Evolutionary conservation across 345 rosid genomes (phyloP), one percentile per base, ranked within the genome.

Genomic region (Trapa incisa): DNA sequence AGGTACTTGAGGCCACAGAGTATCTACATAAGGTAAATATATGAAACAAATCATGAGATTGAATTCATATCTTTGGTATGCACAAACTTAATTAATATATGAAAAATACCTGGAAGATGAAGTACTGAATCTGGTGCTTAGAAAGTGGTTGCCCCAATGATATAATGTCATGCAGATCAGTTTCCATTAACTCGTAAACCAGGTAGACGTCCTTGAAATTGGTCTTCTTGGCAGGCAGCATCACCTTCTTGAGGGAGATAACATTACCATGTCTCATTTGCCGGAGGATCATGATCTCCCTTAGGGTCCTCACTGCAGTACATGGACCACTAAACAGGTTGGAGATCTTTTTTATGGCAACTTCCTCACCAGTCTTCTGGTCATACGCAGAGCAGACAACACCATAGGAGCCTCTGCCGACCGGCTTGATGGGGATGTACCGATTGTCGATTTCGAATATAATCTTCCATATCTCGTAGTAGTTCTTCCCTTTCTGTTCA

Each of bases 341-440:
- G 67, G 84, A 81, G 70, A 92, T 89, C 80, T 88, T 92, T 76
- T 92, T 92, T 36, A 93, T 90, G 0, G 98, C 91, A 17, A 90
- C 97, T 74, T 78, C 83, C 76, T 93, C 96, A 33, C 80, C 77
- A 0, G 93, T 89, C 75, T 85, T 89, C 67, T 81, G 73, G 58
- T 92, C 82, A 64, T 87, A 77, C 0, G 98, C 87, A 33, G 97
- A 89, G 68, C 94, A 91, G 16, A 91, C 96, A 39, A 91, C 80
- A 43, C 97, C 97, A 32, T 91, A 91, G 48, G 96, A 87, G 68
- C 97, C 97, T 75, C 83, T 77, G 15, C 97, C 97, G 39, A 91
- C 87, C 1, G 91, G 97, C 75, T 90, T 86, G 73, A 93, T 85
- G 0, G 97, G 97, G 37, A 85, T 84, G 58, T 93, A 89, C 77